These are phyloP conservation scores for Adansonia digitata DNA, from an alignment of 345 rosid genomes.

Conservation along the genomic window DNA sequence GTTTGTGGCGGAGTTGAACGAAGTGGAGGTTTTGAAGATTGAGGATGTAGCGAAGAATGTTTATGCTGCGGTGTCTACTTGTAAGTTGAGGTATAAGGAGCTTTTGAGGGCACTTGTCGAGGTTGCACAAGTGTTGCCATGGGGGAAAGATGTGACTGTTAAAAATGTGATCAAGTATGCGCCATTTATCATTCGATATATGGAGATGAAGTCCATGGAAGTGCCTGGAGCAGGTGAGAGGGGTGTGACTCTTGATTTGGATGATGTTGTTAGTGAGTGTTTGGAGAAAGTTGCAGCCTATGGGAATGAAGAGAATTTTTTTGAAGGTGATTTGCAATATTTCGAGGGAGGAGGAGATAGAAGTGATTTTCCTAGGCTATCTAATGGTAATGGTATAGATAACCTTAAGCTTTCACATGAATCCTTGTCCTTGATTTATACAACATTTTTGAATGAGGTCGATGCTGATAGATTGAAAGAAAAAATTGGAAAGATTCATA, in stretches of 20 bases:
- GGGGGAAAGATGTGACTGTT: constrained; percentile 69
- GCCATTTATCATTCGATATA: constrained; percentile 43
- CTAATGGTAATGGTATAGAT: constrained; percentile 1
- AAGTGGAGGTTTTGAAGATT: constrained; percentile 35
- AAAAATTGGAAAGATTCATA: constrained; percentile 9
- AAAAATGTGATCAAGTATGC: constrained; percentile 69
- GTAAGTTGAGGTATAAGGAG: constrained; percentile 55
- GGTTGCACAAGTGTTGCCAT: constrained; percentile 67
- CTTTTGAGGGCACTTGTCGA: constrained; percentile 55
- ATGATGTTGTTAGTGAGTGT: constrained; percentile 36
- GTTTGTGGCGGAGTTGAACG: constrained; percentile 58
- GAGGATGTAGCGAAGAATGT: constrained; percentile 49
- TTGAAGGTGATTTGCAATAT: constrained; percentile 6
- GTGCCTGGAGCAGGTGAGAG: constrained; percentile 15
- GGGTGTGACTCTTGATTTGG: constrained; percentile 19
- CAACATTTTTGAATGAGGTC: constrained; percentile 31
- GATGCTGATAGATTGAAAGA: not conserved
- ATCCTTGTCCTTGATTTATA: constrained; percentile 39
- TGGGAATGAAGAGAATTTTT: constrained; percentile 15
- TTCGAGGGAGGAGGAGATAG: constrained; percentile 20
- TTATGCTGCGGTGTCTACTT: constrained; percentile 34
- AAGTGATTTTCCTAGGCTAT: not conserved
- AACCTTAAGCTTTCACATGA: constrained; percentile 46
- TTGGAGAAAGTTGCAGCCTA: constrained; percentile 39
- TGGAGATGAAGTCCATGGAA: constrained; percentile 68